Conservation (phyloP, 2,329 filamentous ascomycete species). For the Eutypa lata region DNA sequence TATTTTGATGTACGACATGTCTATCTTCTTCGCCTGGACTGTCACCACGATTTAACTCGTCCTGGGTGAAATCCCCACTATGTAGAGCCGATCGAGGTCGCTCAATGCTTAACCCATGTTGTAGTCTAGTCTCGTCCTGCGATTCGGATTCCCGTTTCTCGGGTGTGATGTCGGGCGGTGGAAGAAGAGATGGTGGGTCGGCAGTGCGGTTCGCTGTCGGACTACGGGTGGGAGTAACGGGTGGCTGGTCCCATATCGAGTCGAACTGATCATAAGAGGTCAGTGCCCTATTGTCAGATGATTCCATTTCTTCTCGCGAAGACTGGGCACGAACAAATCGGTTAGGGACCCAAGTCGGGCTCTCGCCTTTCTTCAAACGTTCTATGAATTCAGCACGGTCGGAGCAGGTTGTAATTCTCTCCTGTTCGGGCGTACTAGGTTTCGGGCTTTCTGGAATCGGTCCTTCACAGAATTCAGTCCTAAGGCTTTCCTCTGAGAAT, state of each 20-base stretch:
- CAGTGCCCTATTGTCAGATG: constrained; percentile 6
- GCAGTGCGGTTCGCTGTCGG: constrained; percentile 27
- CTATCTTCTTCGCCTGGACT: constrained; percentile 18
- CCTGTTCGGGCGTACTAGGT: constrained; percentile 29
- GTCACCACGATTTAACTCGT: constrained; percentile 26
- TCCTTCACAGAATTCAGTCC: constrained; percentile 60
- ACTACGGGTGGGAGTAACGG: constrained; percentile 34
- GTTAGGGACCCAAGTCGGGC: constrained; percentile 69
- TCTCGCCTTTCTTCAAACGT: constrained; percentile 75
- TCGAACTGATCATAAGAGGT: constrained; percentile 27
- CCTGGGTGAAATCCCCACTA: constrained; percentile 62
- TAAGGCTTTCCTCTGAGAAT: constrained; percentile 58
- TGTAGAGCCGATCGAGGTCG: constrained; percentile 76
- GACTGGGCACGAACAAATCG: constrained; percentile 48
- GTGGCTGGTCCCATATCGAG: constrained; percentile 34
- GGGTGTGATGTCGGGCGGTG: constrained; percentile 46
- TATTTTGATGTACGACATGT: constrained; percentile 13
- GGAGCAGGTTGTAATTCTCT: constrained; percentile 35
- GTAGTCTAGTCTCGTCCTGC: constrained; percentile 40
- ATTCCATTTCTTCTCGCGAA: not conserved
- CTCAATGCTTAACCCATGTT: constrained; percentile 65
- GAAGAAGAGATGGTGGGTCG: constrained; percentile 39
- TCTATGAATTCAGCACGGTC: constrained; percentile 80
- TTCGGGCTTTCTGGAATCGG: constrained; percentile 44
- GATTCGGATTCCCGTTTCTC: constrained; percentile 37